phyloP scores from a whole-genome alignment of 768 basidiomycete species.

The Candolleomyces efflorescens region DNA sequence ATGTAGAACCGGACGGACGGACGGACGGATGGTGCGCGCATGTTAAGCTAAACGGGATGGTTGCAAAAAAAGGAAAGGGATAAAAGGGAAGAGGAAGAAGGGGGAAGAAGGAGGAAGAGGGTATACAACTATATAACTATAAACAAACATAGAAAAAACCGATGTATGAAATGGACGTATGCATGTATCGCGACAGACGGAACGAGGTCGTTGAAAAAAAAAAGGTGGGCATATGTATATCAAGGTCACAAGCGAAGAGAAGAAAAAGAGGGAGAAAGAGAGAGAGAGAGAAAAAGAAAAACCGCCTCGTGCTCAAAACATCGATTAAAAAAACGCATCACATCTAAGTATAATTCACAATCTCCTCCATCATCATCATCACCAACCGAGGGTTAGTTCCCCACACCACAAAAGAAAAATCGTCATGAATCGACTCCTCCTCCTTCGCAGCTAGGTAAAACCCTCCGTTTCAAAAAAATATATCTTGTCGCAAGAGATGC shows the following conservation, averaged over 20 bases:
- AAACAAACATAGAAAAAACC: not conserved
- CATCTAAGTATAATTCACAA: not conserved
- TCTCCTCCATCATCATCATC: not conserved
- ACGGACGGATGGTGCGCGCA: too few species aligned
- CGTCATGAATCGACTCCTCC: too few species aligned
- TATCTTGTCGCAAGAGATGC: not conserved
- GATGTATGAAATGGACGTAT: not conserved
- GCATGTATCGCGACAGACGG: not conserved
- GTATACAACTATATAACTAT: slow-evolving; percentile 5
- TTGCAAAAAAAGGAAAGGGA: not conserved
- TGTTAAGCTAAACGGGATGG: too few species aligned
- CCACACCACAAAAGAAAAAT: too few species aligned
- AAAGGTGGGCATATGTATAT: not conserved
- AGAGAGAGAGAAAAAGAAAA: not conserved
- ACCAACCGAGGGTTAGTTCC: not conserved
- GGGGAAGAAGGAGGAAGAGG: not conserved
- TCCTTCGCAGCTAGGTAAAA: too few species aligned
- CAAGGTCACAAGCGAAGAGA: too few species aligned
- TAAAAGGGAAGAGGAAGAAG: not conserved
- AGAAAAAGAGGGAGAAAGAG: not conserved
- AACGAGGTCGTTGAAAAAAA: not conserved
- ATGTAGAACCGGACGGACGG: too few species aligned
- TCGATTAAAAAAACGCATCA: not conserved
- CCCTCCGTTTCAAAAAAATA: too few species aligned
- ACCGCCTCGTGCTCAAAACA: slow-evolving; percentile 2